Percentiles rank a stretch among this genome's conserved stretches.
Conservation (phyloP, 352 stramenopile genomes). For the Globisporangium okanoganense region DNA sequence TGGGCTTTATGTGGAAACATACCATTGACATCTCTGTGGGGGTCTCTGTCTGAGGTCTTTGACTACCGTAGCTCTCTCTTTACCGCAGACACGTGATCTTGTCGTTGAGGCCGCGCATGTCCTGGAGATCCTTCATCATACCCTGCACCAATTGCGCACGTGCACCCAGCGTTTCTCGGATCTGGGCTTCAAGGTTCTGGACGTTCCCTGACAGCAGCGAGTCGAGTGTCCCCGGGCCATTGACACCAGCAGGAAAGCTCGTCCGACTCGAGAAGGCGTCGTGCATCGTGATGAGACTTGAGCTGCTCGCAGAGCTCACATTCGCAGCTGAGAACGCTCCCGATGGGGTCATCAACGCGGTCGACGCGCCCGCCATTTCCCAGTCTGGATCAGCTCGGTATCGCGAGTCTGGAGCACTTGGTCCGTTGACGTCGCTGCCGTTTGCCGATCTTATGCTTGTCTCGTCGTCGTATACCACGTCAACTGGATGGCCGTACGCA, state of each 20-base stretch:
- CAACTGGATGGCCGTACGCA: conserved; percentile 2
- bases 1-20: too few species aligned
- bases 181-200: conserved; percentile 19
- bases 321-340: background rate
- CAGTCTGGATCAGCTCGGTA: background rate
- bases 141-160: conserved; percentile 24
- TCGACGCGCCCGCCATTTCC: background rate
- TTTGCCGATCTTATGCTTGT: background rate
- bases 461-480: background rate
- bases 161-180: conserved; percentile 27
- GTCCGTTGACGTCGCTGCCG: background rate
- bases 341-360: background rate
- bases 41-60: too few species aligned
- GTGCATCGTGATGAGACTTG: conserved; percentile 21
- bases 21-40: too few species aligned
- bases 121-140: conserved; percentile 26
- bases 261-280: conserved; percentile 10
- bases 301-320: conserved; percentile 24
- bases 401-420: background rate
- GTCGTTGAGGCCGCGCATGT: conserved; percentile 22
- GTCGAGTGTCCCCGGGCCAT: conserved; percentile 9
- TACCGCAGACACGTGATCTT: conserved; percentile 18
- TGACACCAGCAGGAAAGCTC: background rate
- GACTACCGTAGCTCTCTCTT: too few species aligned
- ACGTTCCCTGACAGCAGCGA: conserved; percentile 23